Percentiles rank a stretch among this genome's conserved stretches.
These are phyloP conservation scores for Selaginella tamariscina DNA, from an alignment of 75 land plant species.

Conservation along the genomic window DNA sequence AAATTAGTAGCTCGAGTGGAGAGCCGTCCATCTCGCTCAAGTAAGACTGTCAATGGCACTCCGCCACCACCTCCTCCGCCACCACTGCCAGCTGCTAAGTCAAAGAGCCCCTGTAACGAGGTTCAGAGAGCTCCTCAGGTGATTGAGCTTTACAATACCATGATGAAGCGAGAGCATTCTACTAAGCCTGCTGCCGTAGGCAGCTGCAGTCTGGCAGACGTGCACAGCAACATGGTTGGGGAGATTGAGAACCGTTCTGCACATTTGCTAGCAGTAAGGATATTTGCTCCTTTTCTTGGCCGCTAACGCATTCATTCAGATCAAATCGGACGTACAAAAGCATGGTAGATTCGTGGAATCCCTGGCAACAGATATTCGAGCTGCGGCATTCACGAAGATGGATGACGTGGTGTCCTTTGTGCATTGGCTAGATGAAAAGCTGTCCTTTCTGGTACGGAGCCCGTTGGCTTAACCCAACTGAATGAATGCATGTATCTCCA, in stretches of 20 bases:
- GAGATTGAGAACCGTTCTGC: background rate
- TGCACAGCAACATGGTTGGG: background rate
- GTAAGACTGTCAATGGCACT: constrained; percentile 5
- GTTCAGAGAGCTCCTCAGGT: constrained; percentile 13
- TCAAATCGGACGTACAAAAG: background rate
- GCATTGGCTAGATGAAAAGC: background rate
- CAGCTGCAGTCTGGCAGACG: background rate
- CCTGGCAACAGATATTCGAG: background rate
- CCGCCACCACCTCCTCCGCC: constrained; percentile 11
- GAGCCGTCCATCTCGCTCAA: no score
- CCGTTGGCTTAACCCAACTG: background rate
- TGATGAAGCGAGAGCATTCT: background rate
- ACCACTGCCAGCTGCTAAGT: background rate
- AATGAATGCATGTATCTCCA: background rate
- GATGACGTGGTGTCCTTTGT: background rate
- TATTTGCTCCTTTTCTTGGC: background rate
- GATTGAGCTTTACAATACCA: constrained; percentile 8
- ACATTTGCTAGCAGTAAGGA: background rate
- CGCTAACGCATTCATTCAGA: no score
- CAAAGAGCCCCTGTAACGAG: constrained; percentile 28
- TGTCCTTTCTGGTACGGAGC: background rate
- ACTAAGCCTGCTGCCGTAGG: background rate
- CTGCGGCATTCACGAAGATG: background rate
- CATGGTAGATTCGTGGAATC: background rate
- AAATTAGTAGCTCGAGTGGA: constrained; percentile 7